Base-by-base conservation (phyloP, 768 basidiomycete genomes). In the Tylopilus balloui region DNA sequence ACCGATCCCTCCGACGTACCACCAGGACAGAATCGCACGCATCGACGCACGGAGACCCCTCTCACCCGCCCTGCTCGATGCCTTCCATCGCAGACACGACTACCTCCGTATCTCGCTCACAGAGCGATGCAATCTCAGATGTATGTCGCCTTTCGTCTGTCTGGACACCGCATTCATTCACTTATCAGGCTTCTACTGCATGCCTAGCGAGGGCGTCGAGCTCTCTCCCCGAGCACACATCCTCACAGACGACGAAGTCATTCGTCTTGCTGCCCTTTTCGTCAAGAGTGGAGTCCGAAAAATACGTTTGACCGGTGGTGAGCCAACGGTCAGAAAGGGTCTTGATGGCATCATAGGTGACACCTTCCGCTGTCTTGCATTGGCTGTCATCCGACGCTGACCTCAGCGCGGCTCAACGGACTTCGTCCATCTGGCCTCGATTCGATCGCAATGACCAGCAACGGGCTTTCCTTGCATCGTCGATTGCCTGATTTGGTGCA, bases 81-180 rank as follows among this genome's bases (percentile, higher is more conserved):
- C 78, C 3, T 88, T 82, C 62, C 64, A 71, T 25, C 75, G 89
- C 19, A 73, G 71, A 47, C 92, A 93, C 64, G 82, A 89, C 63
- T 94, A 94, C 65, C 76, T 94, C n/a, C 81, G 91, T 27, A 91
- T 93, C 45, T 88, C 86, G 2, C 70, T 93, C 29, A 92, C 91
- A 0, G 92, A 93, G 65, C 74, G 80, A 51, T 94, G 92, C 68
- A 94, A 93, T 70, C 71, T 94, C 48, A 78, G 92, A 69, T 93
- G 92, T 87, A 53, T 32, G 72, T 63, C 29, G 10, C 47, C 29
- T 59, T 36, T 20, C 6, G 20, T 38, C 36, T 1, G 10, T 13
- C 38, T 31, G 36, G 23, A 29, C 36, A 6, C 17, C n/a, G 39
- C 17, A 37, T 38, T 52, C 42, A 36, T 31, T 10, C 25, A 3